Evolutionary conservation across 2,329 filamentous ascomycete genomes (phyloP).

Genomic region (Dothistroma septosporum): DNA sequence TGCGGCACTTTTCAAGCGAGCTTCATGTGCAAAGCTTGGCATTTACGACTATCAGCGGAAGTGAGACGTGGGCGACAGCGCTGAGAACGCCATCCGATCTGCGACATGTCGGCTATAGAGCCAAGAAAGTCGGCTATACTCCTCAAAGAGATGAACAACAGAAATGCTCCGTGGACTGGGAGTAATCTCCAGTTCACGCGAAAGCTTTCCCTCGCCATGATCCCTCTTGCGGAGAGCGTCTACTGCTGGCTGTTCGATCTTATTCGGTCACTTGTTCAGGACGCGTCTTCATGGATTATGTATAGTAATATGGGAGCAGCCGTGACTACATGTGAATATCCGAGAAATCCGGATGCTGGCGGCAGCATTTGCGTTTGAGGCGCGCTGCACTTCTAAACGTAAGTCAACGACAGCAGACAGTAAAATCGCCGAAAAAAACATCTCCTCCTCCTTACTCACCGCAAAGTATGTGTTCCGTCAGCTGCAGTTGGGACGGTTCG

Average conservation of each 20-base stretch:
- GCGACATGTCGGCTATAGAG: not conserved
- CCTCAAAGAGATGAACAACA: not conserved
- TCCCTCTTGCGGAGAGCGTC: too few species aligned
- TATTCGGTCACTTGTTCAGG: not conserved
- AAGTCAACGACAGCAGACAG: too few species aligned
- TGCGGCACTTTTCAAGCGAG: not conserved
- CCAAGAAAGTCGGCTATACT: not conserved
- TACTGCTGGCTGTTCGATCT: not conserved
- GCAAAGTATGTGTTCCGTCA: not conserved
- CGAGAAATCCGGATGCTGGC: not conserved
- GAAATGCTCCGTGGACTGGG: not conserved
- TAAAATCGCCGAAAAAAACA: too few species aligned
- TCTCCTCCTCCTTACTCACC: too few species aligned
- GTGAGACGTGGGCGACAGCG: not conserved
- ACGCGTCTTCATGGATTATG: not conserved
- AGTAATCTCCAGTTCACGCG: not conserved
- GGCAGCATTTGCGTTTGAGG: not conserved
- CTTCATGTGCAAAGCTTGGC: not conserved
- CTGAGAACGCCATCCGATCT: not conserved
- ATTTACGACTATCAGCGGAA: not conserved
- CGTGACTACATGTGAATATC: not conserved
- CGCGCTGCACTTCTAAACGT: not conserved
- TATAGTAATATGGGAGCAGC: not conserved
- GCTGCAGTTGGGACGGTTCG: not conserved
- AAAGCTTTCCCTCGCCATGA: too few species aligned